Conservation (phyloP, 1,284 basidiomycete genomes). For the Hymenochaete sp. region DNA sequence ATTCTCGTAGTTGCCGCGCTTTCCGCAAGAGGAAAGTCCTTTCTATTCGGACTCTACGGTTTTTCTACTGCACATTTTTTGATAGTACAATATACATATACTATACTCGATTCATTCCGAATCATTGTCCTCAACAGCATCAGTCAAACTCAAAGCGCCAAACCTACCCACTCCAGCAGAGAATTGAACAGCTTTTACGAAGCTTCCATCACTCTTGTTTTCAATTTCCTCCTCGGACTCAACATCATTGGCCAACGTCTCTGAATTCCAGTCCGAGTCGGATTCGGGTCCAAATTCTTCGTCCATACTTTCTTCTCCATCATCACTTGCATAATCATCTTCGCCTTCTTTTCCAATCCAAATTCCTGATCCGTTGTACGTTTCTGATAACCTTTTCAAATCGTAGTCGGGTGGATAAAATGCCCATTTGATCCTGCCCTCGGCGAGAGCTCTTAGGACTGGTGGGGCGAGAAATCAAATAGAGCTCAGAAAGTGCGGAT, state of each 20-base stretch:
- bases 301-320: slow-evolving; percentile 10
- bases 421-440: slow-evolving; percentile 74
- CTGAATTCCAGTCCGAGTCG: background rate
- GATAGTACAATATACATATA: no score
- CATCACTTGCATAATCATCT: slow-evolving; percentile 24
- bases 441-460: slow-evolving; percentile 76
- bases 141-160: slow-evolving; percentile 6
- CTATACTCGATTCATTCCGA: no score
- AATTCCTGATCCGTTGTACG: slow-evolving; percentile 36
- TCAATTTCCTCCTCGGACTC: slow-evolving; percentile 1
- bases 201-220: background rate
- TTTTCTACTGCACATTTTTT: no score
- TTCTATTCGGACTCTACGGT: no score
- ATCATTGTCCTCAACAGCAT: background rate
- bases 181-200: background rate
- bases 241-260: no score
- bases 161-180: slow-evolving; percentile 8
- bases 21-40: no score
- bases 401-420: slow-evolving; percentile 66
- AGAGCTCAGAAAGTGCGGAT: background rate
- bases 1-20: no score
- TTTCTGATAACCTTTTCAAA: slow-evolving; percentile 20
- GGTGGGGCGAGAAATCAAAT: background rate
- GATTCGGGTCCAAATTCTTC: background rate
- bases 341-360: slow-evolving; percentile 41